A percentile compares a stretch with the other conserved stretches of the same genome.
Evolutionary conservation across 192 early-diverging fungal genomes (phyloP).

Genomic region (Mortierella antarctica): DNA sequence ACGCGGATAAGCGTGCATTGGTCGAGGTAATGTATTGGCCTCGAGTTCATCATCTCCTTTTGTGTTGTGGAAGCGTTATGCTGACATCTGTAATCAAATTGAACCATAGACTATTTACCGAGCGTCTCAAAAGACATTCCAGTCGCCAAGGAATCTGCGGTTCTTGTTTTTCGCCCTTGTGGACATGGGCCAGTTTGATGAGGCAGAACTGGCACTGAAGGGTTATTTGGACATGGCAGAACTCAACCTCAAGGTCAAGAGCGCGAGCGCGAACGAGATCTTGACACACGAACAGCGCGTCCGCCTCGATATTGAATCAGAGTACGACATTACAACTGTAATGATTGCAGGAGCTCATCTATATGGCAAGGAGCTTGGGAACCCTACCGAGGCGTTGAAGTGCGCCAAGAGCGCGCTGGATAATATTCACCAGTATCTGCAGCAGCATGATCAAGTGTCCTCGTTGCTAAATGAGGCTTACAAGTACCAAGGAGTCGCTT

Average conservation of each 20-base stretch:
- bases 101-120: constrained; percentile 66
- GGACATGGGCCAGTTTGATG: constrained; percentile 75
- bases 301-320: constrained; percentile 37
- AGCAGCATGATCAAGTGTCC: constrained; percentile 39
- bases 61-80: background rate
- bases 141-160: constrained; percentile 74
- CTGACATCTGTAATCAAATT: background rate
- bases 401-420: constrained; percentile 23
- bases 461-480: constrained; percentile 32
- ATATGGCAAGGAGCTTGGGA: constrained; percentile 31
- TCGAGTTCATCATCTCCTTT: background rate
- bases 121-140: constrained; percentile 72
- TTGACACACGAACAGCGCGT: constrained; percentile 27
- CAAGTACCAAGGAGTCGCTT: constrained; percentile 34
- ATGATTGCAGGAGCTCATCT: constrained; percentile 38
- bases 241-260: constrained; percentile 44
- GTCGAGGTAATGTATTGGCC: constrained; percentile 51
- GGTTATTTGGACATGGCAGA: constrained; percentile 70
- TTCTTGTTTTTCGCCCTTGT: constrained; percentile 70
- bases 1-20: constrained; percentile 65
- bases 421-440: constrained; percentile 31
- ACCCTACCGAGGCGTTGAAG: constrained; percentile 11
- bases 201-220: constrained; percentile 75
- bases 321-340: constrained; percentile 30
- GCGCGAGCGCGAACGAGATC: constrained; percentile 6